These are phyloP conservation scores for Starmerella sirachaensis DNA, from an alignment of 805 yeast genomes.

Conservation along the genomic window DNA sequence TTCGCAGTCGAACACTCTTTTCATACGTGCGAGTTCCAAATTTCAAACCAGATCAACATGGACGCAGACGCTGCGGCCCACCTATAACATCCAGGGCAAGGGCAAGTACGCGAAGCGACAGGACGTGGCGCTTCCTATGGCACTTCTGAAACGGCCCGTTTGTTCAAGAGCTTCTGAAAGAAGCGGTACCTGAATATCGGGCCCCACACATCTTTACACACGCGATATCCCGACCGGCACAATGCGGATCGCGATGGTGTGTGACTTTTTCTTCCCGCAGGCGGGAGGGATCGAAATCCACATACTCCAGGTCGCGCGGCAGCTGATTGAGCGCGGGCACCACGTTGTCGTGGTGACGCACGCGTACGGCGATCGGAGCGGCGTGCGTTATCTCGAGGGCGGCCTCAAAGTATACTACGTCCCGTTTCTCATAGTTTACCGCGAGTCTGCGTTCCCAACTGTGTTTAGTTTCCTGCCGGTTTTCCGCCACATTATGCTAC, in stretches of 20 bases:
- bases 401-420: slow-evolving; percentile 89
- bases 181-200: no score
- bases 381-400: slow-evolving; percentile 70
- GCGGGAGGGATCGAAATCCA: slow-evolving; percentile 98
- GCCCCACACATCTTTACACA: not conserved
- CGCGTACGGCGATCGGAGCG: slow-evolving; percentile 69
- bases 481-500: slow-evolving; percentile 65
- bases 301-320: slow-evolving; percentile 74
- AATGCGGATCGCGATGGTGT: slow-evolving; percentile 49
- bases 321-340: slow-evolving; percentile 68
- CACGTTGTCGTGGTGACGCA: slow-evolving; percentile 81
- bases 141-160: no score
- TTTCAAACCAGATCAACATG: not conserved
- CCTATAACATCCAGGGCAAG: no score
- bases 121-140: no score
- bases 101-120: no score
- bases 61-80: not conserved
- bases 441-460: slow-evolving; percentile 80
- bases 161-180: no score
- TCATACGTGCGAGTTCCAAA: no score
- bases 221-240: not conserved
- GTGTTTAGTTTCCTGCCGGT: slow-evolving; percentile 82
- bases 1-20: no score
- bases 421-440: slow-evolving; percentile 66
- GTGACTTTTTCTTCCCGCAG: slow-evolving; percentile 96